Percentiles rank a stretch among this genome's conserved stretches.
These are phyloP conservation scores for Populus euphratica DNA, from an alignment of 345 rosid genomes.

Conservation along the genomic window DNA sequence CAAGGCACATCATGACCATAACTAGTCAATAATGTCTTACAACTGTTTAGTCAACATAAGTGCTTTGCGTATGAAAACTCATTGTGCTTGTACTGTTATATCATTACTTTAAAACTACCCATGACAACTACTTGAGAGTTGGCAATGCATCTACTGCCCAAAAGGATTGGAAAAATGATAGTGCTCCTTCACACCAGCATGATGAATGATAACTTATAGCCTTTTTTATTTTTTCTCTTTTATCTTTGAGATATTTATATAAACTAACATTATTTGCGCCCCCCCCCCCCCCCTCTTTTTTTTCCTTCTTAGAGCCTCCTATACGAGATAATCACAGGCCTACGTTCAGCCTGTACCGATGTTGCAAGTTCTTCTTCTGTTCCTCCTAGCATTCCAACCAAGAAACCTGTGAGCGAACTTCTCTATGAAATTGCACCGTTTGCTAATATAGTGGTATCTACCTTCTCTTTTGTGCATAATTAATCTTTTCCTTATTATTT, in stretches of 20 bases:
- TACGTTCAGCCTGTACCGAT: slow-evolving; percentile 56
- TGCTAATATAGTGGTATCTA: slow-evolving; percentile 33
- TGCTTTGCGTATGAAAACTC: neutral
- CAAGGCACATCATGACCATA: neutral
- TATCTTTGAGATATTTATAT: neutral
- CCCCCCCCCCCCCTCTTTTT: neutral
- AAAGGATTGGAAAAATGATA: neutral
- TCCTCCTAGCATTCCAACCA: slow-evolving; percentile 48
- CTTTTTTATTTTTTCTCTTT: neutral
- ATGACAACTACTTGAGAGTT: neutral
- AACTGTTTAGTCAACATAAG: neutral
- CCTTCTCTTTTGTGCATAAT: slow-evolving; percentile 9
- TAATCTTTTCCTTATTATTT: slow-evolving; percentile 6
- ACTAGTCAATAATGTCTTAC: neutral
- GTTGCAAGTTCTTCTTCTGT: slow-evolving; percentile 86
- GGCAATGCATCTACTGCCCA: neutral
- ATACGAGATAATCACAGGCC: slow-evolving; percentile 75
- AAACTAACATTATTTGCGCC: neutral
- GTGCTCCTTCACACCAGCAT: neutral
- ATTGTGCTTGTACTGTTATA: neutral
- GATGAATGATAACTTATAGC: neutral
- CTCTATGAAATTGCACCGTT: slow-evolving; percentile 56
- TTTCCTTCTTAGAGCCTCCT: slow-evolving; percentile 54
- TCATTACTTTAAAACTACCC: neutral
- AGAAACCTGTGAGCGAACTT: slow-evolving; percentile 63